Evolutionary conservation across 257 asterid genomes (phyloP).

Genomic region (Solanum pinnatisectum): DNA sequence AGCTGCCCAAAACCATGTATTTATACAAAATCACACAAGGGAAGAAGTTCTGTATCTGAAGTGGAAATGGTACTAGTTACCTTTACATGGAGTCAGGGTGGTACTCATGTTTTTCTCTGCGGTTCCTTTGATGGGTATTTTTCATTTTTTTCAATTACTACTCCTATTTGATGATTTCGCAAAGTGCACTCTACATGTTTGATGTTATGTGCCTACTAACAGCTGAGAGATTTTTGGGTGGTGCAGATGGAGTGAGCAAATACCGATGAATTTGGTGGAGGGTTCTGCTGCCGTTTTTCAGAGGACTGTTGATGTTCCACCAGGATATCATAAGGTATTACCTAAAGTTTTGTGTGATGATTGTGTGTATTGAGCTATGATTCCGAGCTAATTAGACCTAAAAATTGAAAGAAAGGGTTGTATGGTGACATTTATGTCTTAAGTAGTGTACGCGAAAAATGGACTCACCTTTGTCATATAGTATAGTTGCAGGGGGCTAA

Average conservation of each 20-base stretch:
- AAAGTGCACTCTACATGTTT: background rate
- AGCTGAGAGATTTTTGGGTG: background rate
- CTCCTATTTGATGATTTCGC: background rate
- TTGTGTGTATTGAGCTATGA: background rate
- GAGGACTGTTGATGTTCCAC: conserved; percentile 48
- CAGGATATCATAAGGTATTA: conserved; percentile 59
- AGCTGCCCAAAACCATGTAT: background rate
- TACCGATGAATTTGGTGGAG: conserved; percentile 37
- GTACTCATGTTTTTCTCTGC: conserved; percentile 38
- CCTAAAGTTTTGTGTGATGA: background rate
- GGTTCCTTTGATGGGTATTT: conserved; percentile 60
- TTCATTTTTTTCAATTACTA: background rate
- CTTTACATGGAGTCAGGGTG: conserved; percentile 70
- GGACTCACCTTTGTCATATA: background rate
- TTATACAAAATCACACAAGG: background rate
- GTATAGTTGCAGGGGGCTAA: background rate
- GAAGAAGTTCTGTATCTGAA: conserved; percentile 1
- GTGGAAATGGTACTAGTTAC: conserved; percentile 43
- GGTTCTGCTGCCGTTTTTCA: conserved; percentile 43
- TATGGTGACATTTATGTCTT: background rate
- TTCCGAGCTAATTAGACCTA: background rate
- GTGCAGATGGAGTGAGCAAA: conserved; percentile 53
- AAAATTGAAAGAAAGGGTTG: background rate
- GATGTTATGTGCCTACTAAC: background rate
- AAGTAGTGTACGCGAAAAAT: background rate